A percentile compares a stretch with the other conserved stretches of the same genome.
These are phyloP conservation scores for Penicillium italicum DNA, from an alignment of 2,329 filamentous ascomycete genomes.

Conservation along the genomic window DNA sequence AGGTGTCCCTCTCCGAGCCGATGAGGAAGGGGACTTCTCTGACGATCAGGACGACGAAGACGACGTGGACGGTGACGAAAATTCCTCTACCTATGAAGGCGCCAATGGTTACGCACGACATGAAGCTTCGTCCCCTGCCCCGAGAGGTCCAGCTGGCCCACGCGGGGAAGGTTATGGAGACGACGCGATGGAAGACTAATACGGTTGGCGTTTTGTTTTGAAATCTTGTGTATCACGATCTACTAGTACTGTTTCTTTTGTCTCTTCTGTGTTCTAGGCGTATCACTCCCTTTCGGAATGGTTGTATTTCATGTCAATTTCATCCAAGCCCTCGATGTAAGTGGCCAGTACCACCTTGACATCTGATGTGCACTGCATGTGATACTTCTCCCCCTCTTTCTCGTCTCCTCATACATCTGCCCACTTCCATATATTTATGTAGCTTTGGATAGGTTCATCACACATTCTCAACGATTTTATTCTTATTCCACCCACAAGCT, in stretches of 20 bases:
- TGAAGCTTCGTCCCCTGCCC: conserved; percentile 31
- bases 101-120: conserved; percentile 34
- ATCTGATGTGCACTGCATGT: conserved; percentile 1
- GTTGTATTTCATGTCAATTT: conserved; percentile 1
- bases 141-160: conserved; percentile 14
- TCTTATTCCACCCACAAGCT: not conserved
- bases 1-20: conserved; percentile 18
- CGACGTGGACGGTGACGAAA: conserved; percentile 26
- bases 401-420: not conserved
- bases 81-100: conserved; percentile 32
- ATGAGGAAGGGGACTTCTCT: conserved; percentile 30
- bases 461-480: not conserved
- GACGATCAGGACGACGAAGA: conserved; percentile 37
- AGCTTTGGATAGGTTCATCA: not conserved
- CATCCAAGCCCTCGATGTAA: not conserved
- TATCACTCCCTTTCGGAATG: not conserved
- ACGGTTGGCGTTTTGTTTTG: conserved; percentile 1
- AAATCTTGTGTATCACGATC: conserved; percentile 12
- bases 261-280: not conserved
- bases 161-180: conserved; percentile 25
- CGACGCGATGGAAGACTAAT: conserved; percentile 30
- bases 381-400: conserved; percentile 3
- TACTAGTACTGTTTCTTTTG: conserved; percentile 7
- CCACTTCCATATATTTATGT: not conserved
- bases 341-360: not conserved